Percentiles rank a stretch among this genome's conserved stretches.
Conservation (phyloP, 129 eudicot species). For the Escallonia herrerae region DNA sequence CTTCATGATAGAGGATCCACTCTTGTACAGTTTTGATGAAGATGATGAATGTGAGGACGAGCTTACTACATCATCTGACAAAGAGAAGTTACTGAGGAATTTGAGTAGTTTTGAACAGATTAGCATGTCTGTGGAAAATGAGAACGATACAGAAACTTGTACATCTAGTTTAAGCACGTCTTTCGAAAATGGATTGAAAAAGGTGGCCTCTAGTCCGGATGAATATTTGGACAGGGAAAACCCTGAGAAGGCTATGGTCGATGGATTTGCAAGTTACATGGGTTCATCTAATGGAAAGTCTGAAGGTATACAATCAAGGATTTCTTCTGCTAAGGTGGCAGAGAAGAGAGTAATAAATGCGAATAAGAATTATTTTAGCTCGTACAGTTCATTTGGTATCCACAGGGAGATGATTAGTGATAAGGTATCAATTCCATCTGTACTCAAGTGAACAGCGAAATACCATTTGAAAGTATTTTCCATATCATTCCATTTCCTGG, state of each 20-base stretch:
- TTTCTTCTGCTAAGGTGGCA: constrained; percentile 17
- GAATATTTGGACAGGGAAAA: constrained; percentile 9
- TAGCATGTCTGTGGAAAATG: constrained; percentile 26
- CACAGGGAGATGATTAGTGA: constrained; percentile 94
- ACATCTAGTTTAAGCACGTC: constrained; percentile 13
- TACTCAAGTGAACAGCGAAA: neutral
- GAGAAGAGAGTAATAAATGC: constrained; percentile 37
- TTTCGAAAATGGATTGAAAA: constrained; percentile 25
- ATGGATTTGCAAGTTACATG: constrained; percentile 5
- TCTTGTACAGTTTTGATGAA: constrained; percentile 65
- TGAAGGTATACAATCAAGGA: constrained; percentile 1
- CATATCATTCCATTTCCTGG: neutral
- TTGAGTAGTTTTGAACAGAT: constrained; percentile 23
- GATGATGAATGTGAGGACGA: constrained; percentile 56
- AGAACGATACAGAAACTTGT: constrained; percentile 11
- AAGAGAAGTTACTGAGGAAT: constrained; percentile 24
- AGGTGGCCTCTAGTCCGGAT: constrained; percentile 19
- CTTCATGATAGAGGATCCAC: constrained; percentile 68
- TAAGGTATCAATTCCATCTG: constrained; percentile 45
- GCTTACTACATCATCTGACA: constrained; percentile 18
- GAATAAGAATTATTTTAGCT: constrained; percentile 74
- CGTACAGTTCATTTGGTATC: constrained; percentile 81
- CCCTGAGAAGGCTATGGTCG: neutral
- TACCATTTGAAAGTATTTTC: neutral
- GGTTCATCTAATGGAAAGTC: constrained; percentile 13